Evolutionary conservation across 495 filamentous ascomycete species (phyloP), one percentile per base, ranked within the genome.

Genomic region (Penicillium mononematosum): DNA sequence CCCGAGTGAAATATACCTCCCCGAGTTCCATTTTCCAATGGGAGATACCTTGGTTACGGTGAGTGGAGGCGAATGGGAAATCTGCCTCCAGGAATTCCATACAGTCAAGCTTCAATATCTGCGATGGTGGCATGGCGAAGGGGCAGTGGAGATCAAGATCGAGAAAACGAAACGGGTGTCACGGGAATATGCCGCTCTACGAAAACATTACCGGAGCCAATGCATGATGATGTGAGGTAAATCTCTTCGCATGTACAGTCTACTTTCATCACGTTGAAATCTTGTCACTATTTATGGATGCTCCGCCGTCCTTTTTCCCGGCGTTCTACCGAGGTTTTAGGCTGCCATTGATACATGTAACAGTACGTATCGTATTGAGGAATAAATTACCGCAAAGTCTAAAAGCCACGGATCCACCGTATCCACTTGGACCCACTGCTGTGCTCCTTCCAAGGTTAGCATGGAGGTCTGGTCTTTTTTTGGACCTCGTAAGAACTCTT

Each of bases 21-120:
- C 94, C 0, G 90, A 91, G 27, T 96, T 91, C 68, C 94, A 98
- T 74, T 98, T 97, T 66, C 93, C 95, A 5, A 83, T 83, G 34
- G 79, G 82, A 11, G 74, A 80, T 5, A 88, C 85, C 31, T 73
- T 71, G 4, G 84, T 98, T 7, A 81, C 86, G 22, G 86, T 91
- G 41, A 91, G 83, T 65, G 88, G 87, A 4, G 95, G 95, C 0
- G 93, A 93, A 65, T 97, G 92, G 93, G 83, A 85, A 25, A 88
- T 96, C 62, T 85, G 85, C 63, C 78, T 74, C 14, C 84, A 88
- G 31, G 87, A 92, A 22, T 78, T 83, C 12, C 79, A 88, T 62
- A 80, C 78, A 0, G 81, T 82, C n/a, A 75, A 82, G 64, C 64
- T 88, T 19, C 94, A 95, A 70, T 78, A 83, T 46, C 75, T 98